Percentiles rank a stretch among this genome's conserved stretches.
Conservation (phyloP, 2,329 filamentous ascomycete genomes). For the Penicillium sp. region DNA sequence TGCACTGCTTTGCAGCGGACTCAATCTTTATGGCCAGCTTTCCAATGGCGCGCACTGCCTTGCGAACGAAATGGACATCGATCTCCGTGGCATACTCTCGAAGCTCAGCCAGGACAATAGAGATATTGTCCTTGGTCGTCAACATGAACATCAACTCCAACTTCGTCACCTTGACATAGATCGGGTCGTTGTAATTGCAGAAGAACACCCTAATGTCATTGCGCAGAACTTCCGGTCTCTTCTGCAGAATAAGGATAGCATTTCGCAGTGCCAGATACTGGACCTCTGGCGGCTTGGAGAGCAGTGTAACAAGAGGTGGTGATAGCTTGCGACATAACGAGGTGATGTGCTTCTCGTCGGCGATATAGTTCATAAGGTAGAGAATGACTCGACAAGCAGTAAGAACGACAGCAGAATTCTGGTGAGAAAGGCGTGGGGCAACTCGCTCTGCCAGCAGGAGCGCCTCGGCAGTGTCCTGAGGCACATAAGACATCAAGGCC, state of each 20-base stretch:
- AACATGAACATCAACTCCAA: conserved; percentile 99
- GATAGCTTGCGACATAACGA: conserved; percentile 90
- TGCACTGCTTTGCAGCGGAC: conserved; percentile 86
- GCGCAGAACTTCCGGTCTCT: conserved; percentile 87
- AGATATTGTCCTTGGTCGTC: conserved; percentile 92
- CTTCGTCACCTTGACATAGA: conserved; percentile 99
- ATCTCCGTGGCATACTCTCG: conserved; percentile 96
- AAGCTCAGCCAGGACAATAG: conserved; percentile 90
- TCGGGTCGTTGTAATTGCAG: conserved; percentile 99
- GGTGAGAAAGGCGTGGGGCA: conserved; percentile 92
- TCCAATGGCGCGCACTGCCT: conserved; percentile 94
- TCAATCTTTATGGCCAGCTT: conserved; percentile 99
- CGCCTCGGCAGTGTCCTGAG: conserved; percentile 87
- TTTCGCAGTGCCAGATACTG: conserved; percentile 95
- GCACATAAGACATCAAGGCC: conserved; percentile 96
- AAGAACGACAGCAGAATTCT: conserved; percentile 93
- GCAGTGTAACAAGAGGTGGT: conserved; percentile 88
- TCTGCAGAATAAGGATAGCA: conserved; percentile 89
- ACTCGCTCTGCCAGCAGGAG: conserved; percentile 90
- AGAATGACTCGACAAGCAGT: conserved; percentile 96
- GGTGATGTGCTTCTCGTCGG: conserved; percentile 85
- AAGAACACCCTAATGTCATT: conserved; percentile 99
- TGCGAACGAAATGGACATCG: conserved; percentile 97
- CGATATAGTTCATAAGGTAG: conserved; percentile 98
- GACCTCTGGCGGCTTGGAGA: conserved; percentile 97